phyloP scores from a whole-genome alignment of 2,329 filamentous ascomycete species.

The Apiospora arundinis region DNA sequence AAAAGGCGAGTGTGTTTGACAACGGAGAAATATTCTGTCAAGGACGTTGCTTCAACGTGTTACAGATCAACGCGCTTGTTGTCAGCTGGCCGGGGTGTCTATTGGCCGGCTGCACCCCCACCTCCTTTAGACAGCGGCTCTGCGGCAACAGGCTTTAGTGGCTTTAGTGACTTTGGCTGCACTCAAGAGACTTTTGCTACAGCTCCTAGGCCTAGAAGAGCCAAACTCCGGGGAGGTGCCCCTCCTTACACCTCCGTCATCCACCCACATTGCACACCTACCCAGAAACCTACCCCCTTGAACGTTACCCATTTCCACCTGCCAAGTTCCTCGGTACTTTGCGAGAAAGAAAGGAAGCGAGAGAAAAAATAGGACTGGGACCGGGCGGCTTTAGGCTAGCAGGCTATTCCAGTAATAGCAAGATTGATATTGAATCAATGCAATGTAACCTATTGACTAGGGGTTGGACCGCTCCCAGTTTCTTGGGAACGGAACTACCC shows the following conservation, averaged over 20 bases:
- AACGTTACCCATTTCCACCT: background rate
- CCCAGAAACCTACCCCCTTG: background rate
- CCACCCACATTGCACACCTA: conserved; percentile 13
- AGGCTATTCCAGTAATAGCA: conserved; percentile 1
- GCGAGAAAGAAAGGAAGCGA: background rate
- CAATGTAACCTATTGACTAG: background rate
- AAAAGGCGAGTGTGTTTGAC: conserved; percentile 42
- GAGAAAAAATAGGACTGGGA: background rate
- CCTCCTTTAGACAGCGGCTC: conserved; percentile 2
- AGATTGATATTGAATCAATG: background rate
- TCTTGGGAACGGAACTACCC: conserved; percentile 1
- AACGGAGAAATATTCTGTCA: conserved; percentile 42
- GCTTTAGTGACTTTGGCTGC: background rate
- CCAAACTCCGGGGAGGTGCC: conserved; percentile 11
- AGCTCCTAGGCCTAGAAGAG: conserved; percentile 12
- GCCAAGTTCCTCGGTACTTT: conserved; percentile 15
- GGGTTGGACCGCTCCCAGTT: background rate
- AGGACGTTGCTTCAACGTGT: conserved; percentile 46
- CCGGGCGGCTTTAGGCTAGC: background rate
- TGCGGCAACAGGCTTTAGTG: background rate
- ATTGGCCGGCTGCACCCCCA: conserved; percentile 14
- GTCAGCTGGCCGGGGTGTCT: background rate
- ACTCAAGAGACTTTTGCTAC: background rate
- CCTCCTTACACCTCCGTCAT: conserved; percentile 15
- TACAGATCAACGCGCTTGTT: conserved; percentile 39